Base-by-base conservation (phyloP, 257 asterid species). In the Nicotiana tomentosiformis region DNA sequence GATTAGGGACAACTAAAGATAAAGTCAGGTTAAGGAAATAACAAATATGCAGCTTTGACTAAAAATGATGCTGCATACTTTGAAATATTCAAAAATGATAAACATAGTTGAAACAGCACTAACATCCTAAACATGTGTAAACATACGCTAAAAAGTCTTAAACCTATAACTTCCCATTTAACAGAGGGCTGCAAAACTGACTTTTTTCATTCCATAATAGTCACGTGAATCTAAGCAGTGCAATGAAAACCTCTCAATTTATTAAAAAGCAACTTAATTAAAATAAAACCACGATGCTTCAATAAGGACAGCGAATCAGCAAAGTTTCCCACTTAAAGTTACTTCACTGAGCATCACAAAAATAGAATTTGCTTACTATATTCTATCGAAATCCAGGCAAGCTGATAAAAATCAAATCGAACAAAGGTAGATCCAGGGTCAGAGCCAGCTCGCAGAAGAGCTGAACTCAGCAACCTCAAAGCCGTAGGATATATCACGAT, bases 391-490 rank as follows among this genome's bases (percentile, higher is more conserved):
- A 78, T 82, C 16, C 62, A 51, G 5, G 80, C 62, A 26, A 76
- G 80, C 43, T 7, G 5, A 51, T 82, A 77, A 33, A 80, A 60
- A 67, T 62, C 83, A 83, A 12, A 61, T 77, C 20, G 32, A 51
- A 5, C 11, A n/a, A 20, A 32, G 66, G 76, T 81, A 84, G 86
- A 88, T 86, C 93, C 70, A 87, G 68, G 61, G 26, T 39, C 82
- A 66, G 66, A 55, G 84, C 87, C 85, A 72, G 68, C 90, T 80
- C 83, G 65, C 77, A 74, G 49, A 53, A 67, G 30, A 39, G 80
- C 33, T 70, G 81, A 81, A 61, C 69, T 61, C 55, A 80, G 84
- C 85, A 51, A 83, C 39, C 66, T 51, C 33, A 51, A 15, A 74
- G 9, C 43, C 5, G 23, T 74, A 74, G 43, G 5, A 1, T 26